Base-by-base conservation (phyloP, 2,329 filamentous ascomycete genomes). In the Didymella exigua region DNA sequence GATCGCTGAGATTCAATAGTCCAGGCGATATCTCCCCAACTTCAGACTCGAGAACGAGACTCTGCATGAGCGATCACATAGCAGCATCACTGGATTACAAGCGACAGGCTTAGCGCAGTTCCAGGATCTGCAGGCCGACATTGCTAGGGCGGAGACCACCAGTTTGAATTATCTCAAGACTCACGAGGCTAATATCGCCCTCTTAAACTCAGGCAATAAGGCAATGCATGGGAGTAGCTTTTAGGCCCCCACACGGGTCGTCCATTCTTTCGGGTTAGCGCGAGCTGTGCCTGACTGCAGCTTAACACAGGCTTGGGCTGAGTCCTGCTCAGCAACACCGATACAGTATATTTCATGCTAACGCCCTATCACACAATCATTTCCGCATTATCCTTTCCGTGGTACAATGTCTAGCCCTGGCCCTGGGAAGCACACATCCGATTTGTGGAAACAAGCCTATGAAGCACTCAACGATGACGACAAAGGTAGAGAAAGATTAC, bases 111-210 rank as follows among this genome's bases (percentile, higher is more conserved):
- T n/a, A n/a, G n/a, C n/a, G n/a, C n/a, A n/a, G n/a, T n/a, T n/a
- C n/a, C n/a, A n/a, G n/a, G n/a, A n/a, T n/a, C n/a, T n/a, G n/a
- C n/a, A n/a, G n/a, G n/a, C n/a, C n/a, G n/a, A n/a, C n/a, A n/a
- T n/a, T n/a, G n/a, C n/a, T n/a, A n/a, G n/a, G n/a, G n/a, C n/a
- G n/a, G n/a, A n/a, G n/a, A n/a, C n/a, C n/a, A n/a, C n/a, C n/a
- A n/a, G n/a, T n/a, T n/a, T n/a, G n/a, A n/a, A n/a, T n/a, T 67
- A 72, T 33, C 54, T 61, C 18, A 71, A 69, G 29, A 18, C 66
- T 13, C 68, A 71, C 26, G 66, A 70, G 27, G 27, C 41, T 41
- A 14, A 24, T 3, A 29, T 44, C 27, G 11, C n/a, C n/a, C n/a
- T n/a, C n/a, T n/a, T n/a, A n/a, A n/a, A n/a, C n/a, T n/a, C n/a